A percentile compares a stretch with the other conserved stretches of the same genome.
Evolutionary conservation across 257 asterid genomes (phyloP).

Genomic region (Mitragyna speciosa): DNA sequence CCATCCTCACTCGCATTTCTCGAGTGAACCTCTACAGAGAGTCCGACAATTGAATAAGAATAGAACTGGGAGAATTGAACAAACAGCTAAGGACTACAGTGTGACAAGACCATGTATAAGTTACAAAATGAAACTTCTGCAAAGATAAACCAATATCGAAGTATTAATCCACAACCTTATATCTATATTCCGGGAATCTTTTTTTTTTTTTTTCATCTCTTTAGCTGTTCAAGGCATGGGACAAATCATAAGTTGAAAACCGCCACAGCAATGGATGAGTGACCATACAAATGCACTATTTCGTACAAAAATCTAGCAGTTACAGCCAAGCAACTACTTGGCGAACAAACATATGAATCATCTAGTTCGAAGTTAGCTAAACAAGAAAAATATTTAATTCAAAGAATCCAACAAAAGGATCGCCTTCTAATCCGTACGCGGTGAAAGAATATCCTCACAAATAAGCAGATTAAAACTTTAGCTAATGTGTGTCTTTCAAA

Average conservation of each 20-base stretch:
- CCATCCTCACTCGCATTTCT: slow-evolving; percentile 53
- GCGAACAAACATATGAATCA: not conserved
- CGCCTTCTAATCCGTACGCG: not conserved
- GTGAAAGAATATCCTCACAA: not conserved
- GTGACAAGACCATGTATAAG: not conserved
- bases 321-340: not conserved
- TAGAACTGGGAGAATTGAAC: slow-evolving; percentile 7
- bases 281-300: not conserved
- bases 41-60: slow-evolving; percentile 3
- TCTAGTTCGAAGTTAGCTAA: not conserved
- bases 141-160: no score
- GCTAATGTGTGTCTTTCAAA: not conserved
- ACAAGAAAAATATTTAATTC: not conserved
- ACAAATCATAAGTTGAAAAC: not conserved
- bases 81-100: not conserved
- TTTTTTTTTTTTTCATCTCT: not conserved
- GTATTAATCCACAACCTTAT: not conserved
- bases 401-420: not conserved
- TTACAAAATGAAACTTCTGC: not conserved
- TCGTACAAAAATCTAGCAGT: not conserved
- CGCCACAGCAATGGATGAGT: not conserved
- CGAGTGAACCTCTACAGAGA: slow-evolving; percentile 29
- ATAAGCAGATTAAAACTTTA: not conserved
- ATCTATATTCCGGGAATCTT: not conserved
- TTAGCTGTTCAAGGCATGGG: not conserved